phyloP scores from a whole-genome alignment of 192 early-diverging fungal genomes.

The Podila epigama region DNA sequence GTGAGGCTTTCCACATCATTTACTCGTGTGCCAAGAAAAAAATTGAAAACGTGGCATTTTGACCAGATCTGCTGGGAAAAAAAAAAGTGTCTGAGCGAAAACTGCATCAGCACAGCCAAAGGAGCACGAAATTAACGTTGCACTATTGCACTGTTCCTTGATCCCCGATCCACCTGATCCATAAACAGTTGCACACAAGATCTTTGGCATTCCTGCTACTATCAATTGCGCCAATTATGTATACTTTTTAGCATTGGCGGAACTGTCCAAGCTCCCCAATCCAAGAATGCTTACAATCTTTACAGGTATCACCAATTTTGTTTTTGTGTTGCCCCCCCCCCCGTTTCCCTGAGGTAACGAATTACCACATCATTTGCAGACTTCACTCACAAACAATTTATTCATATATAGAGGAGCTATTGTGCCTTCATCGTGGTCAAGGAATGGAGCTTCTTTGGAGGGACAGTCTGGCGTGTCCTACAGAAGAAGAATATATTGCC shows the following conservation, averaged over 20 bases:
- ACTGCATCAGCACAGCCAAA: too few relatives aligned
- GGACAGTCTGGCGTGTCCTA: conserved; percentile 89
- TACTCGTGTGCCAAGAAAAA: not conserved
- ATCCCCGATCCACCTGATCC: too few relatives aligned
- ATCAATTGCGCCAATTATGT: conserved; percentile 99
- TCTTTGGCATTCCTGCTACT: conserved; percentile 90
- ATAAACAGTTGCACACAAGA: conserved; percentile 96
- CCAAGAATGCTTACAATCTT: conserved; percentile 82
- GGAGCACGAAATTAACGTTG: too few relatives aligned
- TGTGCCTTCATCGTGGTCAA: conserved; percentile 94
- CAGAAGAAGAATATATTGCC: conserved; percentile 89
- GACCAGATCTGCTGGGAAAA: too few relatives aligned
- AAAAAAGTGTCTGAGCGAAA: too few relatives aligned
- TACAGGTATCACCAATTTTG: conserved; percentile 62
- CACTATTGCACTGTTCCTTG: too few relatives aligned
- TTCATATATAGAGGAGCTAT: conserved; percentile 72
- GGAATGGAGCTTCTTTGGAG: conserved; percentile 99
- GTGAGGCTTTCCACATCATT: not conserved
- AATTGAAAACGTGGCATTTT: too few relatives aligned
- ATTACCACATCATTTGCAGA: not conserved
- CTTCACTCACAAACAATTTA: not conserved
- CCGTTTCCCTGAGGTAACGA: not conserved
- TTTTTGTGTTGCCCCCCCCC: not conserved
- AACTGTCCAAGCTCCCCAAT: conserved; percentile 71
- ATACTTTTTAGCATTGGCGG: conserved; percentile 91